Base-by-base conservation (phyloP, 164 flowering plant genomes). In the Magnolia sinica region DNA sequence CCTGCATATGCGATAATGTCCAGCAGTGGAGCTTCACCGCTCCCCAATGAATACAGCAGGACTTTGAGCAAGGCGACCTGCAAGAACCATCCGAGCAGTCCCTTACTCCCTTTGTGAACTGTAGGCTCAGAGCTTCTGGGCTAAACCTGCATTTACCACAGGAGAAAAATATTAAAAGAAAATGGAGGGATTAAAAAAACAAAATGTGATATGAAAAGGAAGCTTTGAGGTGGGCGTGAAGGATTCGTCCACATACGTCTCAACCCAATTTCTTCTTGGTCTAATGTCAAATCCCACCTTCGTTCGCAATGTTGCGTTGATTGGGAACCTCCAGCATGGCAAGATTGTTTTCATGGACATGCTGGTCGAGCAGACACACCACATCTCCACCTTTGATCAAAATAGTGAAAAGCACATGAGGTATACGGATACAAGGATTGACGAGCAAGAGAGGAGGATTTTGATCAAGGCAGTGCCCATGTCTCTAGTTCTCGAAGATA, bases 331-430 rank as follows among this genome's bases (percentile, higher is more conserved):
- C 22, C 99, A 94, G 9, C 95, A 92, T 70, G 99, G 99, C 75
- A 96, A 96, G 85, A 96, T 97, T 0, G 77, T 93, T 14, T 93
- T 96, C 76, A 93, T 96, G 99, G 99, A 96, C 82, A 96, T 96
- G 99, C 75, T 96, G 82, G 89, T 96, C 71, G 99, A 96, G 86
- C 99, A 96, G 83, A 96, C 99, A 1, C 99, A 96, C 75, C 92
- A 87, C 66, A 89, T 91, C 61, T 86, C 92, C 0, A 94, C 99
- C 1, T 96, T 96, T 80, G 96, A 93, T 84, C 64, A 81, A 14
- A 81, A 89, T 19, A 92, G 93, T 79, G 99, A 96, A 89, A 94
- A 90, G 85, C 99, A 94, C 77, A 91, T 91, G 95, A 89, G 98
- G 79, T 96, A 96, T 80, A 96, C 99, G 0, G 99, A 96, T 81